Percentiles rank a stretch among this genome's conserved stretches.
Conservation (phyloP, 164 flowering plant species). For the Houttuynia cordata region DNA sequence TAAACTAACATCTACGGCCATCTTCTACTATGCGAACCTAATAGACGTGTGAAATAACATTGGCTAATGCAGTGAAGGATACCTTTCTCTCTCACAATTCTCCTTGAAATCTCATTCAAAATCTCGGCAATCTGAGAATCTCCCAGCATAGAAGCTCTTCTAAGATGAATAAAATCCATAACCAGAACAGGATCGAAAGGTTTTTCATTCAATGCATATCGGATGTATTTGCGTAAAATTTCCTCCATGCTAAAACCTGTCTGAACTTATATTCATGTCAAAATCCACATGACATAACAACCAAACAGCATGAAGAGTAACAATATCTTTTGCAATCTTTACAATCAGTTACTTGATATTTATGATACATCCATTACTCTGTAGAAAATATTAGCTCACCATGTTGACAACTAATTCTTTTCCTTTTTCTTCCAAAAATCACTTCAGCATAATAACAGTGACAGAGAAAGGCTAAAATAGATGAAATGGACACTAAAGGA, state of each 20-base stretch:
- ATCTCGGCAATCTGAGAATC: slow-evolving; percentile 69
- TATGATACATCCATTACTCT: too few species aligned
- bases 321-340: too few species aligned
- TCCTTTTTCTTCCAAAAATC: too few species aligned
- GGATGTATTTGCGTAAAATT: slow-evolving; percentile 76
- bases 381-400: too few species aligned
- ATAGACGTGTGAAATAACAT: too few species aligned
- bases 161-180: slow-evolving; percentile 57
- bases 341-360: too few species aligned
- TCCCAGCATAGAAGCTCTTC: slow-evolving; percentile 63
- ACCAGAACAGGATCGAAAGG: slow-evolving; percentile 64
- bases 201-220: slow-evolving; percentile 85
- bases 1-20: too few species aligned
- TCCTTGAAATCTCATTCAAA: slow-evolving; percentile 70
- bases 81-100: slow-evolving; percentile 87
- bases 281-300: not conserved
- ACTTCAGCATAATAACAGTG: too few species aligned
- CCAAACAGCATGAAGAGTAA: not conserved
- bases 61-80: not conserved
- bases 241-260: slow-evolving; percentile 82
- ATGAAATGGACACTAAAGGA: too few species aligned
- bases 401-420: too few species aligned
- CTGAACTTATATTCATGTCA: slow-evolving; percentile 32
- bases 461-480: too few species aligned
- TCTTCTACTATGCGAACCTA: too few species aligned